Percentiles rank a stretch among this genome's conserved stretches.
phyloP scores from a whole-genome alignment of 2,329 filamentous ascomycete species.

The Parafenestella ontariensis region DNA sequence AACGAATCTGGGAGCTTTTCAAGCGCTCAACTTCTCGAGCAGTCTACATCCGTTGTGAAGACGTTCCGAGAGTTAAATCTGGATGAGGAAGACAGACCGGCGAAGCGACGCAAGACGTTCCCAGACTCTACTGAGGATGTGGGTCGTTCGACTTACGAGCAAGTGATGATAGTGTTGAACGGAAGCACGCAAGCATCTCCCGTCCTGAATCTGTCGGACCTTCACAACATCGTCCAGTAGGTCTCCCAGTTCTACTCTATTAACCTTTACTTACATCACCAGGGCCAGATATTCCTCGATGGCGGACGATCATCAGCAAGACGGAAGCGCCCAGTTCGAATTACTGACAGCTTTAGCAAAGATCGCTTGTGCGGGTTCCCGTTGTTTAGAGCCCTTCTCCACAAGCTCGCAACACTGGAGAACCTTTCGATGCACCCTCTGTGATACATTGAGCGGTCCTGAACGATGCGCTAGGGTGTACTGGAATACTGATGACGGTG shows the following conservation, averaged over 20 bases:
- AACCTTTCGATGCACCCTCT: slow-evolving; percentile 29
- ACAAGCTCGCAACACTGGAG: slow-evolving; percentile 16
- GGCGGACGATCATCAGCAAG: slow-evolving; percentile 17
- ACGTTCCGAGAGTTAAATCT: slow-evolving; percentile 26
- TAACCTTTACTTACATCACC: slow-evolving; percentile 11
- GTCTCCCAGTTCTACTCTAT: slow-evolving; percentile 2
- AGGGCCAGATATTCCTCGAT: slow-evolving; percentile 35
- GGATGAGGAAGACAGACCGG: slow-evolving; percentile 30
- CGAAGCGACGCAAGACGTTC: slow-evolving; percentile 37
- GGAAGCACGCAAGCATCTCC: slow-evolving; percentile 32
- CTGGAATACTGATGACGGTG: slow-evolving; percentile 30
- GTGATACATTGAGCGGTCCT: slow-evolving; percentile 21
- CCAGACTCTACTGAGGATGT: slow-evolving; percentile 20
- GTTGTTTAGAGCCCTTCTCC: slow-evolving; percentile 19
- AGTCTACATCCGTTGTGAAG: slow-evolving; percentile 20
- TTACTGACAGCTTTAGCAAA: slow-evolving; percentile 37
- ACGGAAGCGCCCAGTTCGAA: slow-evolving; percentile 29
- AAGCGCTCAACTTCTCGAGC: slow-evolving; percentile 29
- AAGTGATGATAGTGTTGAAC: slow-evolving; percentile 31
- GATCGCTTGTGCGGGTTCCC: slow-evolving; percentile 44
- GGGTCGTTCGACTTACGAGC: slow-evolving; percentile 21
- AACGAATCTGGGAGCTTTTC: slow-evolving; percentile 28
- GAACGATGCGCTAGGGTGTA: slow-evolving; percentile 15
- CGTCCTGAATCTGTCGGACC: slow-evolving; percentile 24
- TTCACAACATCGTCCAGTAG: slow-evolving; percentile 38